phyloP scores from a whole-genome alignment of 2,329 filamentous ascomycete genomes.

The Aspergillus caelatus region DNA sequence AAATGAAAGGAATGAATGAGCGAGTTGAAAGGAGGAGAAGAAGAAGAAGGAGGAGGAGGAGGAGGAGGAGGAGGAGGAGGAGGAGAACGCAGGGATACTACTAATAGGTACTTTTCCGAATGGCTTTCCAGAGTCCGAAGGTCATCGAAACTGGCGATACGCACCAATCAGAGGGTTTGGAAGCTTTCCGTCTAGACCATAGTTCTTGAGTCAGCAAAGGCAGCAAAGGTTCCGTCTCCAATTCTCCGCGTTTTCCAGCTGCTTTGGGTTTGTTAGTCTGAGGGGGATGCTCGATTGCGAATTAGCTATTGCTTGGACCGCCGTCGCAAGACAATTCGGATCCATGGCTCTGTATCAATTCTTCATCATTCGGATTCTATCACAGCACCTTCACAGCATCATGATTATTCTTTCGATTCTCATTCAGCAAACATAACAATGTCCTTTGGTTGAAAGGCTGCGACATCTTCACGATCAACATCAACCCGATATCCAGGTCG shows the following conservation, averaged over 20 bases:
- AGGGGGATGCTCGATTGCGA: neutral
- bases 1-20: neutral
- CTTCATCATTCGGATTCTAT: neutral
- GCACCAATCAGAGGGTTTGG: slow-evolving; percentile 18
- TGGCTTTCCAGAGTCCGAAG: slow-evolving; percentile 10
- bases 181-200: slow-evolving; percentile 19
- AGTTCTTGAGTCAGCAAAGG: too few relatives aligned
- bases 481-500: slow-evolving; percentile 2
- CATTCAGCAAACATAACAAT: neutral
- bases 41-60: slow-evolving; percentile 5
- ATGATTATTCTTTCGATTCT: too few relatives aligned
- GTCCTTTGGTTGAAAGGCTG: neutral
- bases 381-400: neutral
- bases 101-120: neutral
- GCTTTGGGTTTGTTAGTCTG: neutral
- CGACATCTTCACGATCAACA: neutral
- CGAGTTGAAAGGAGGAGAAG: slow-evolving; percentile 7
- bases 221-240: too few relatives aligned
- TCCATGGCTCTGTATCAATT: slow-evolving; percentile 1
- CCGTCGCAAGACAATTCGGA: neutral
- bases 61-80: slow-evolving; percentile 2
- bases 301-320: neutral
- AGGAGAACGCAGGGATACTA: slow-evolving; percentile 16
- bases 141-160: slow-evolving; percentile 7
- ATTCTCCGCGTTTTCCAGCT: slow-evolving; percentile 20